These are phyloP conservation scores for Trichoderma brevicompactum DNA, from an alignment of 2,329 filamentous ascomycete species.

Conservation along the genomic window DNA sequence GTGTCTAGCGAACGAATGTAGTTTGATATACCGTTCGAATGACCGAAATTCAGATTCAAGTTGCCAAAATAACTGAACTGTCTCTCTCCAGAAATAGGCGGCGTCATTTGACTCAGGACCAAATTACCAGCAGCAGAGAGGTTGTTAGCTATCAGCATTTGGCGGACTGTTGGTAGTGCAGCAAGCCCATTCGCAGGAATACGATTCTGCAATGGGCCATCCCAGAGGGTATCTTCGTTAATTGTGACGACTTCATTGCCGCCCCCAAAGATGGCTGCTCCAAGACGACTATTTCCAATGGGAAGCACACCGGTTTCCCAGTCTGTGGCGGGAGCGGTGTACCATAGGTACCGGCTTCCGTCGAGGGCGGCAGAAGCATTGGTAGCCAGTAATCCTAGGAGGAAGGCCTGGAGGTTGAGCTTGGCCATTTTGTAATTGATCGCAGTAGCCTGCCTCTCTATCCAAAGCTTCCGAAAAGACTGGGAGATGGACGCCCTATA, in stretches of 20 bases:
- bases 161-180: slow-evolving; percentile 42
- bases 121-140: slow-evolving; percentile 45
- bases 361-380: slow-evolving; percentile 19
- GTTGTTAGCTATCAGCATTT: slow-evolving; percentile 43
- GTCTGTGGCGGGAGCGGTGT: slow-evolving; percentile 28
- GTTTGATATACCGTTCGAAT: slow-evolving; percentile 34
- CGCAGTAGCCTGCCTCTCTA: slow-evolving; percentile 3
- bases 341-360: slow-evolving; percentile 32
- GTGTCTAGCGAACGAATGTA: slow-evolving; percentile 48
- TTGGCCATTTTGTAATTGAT: slow-evolving; percentile 17
- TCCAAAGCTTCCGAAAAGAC: background rate
- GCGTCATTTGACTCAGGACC: slow-evolving; percentile 29
- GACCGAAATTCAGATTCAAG: slow-evolving; percentile 44
- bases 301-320: slow-evolving; percentile 44
- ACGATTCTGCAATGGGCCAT: slow-evolving; percentile 45
- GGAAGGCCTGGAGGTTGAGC: slow-evolving; percentile 15
- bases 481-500: background rate
- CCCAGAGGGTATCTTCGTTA: slow-evolving; percentile 52
- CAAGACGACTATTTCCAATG: slow-evolving; percentile 50
- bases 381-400: background rate
- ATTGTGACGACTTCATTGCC: slow-evolving; percentile 46
- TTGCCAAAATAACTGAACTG: slow-evolving; percentile 32
- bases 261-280: slow-evolving; percentile 48
- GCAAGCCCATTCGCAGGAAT: slow-evolving; percentile 41
- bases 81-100: background rate